phyloP scores from a whole-genome alignment of 129 eudicot genomes.

The Flaveria brownii region DNA sequence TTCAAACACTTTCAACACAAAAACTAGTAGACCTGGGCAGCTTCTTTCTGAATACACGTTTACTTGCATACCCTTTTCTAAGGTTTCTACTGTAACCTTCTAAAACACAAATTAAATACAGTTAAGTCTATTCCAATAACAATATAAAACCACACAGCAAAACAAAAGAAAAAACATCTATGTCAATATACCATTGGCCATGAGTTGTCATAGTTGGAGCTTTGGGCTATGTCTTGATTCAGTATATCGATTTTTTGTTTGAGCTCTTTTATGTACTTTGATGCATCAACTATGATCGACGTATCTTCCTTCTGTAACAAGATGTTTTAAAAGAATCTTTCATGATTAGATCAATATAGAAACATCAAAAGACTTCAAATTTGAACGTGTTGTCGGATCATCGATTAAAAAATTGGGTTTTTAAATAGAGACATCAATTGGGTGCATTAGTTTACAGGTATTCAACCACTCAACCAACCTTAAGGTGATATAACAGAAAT shows the following conservation, averaged over 20 bases:
- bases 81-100: slow-evolving; percentile 83
- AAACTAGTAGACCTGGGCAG: slow-evolving; percentile 80
- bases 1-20: slow-evolving; percentile 73
- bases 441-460: neutral
- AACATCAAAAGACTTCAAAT: neutral
- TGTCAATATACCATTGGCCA: slow-evolving; percentile 57
- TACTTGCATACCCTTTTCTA: slow-evolving; percentile 83
- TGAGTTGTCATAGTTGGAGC: slow-evolving; percentile 42
- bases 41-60: slow-evolving; percentile 60
- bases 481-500: neutral
- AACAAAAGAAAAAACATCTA: slow-evolving; percentile 33
- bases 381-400: neutral
- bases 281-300: slow-evolving; percentile 82
- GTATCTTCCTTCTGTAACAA: slow-evolving; percentile 59
- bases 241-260: slow-evolving; percentile 76
- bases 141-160: neutral
- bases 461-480: neutral
- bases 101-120: too few species aligned
- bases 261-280: slow-evolving; percentile 80
- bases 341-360: slow-evolving; percentile 32
- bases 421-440: too few species aligned
- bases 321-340: slow-evolving; percentile 25
- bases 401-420: neutral
- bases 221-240: slow-evolving; percentile 61
- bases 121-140: neutral